These are phyloP conservation scores for Myriosclerotinia curreyana DNA, from an alignment of 2,329 filamentous ascomycete species.

Conservation along the genomic window DNA sequence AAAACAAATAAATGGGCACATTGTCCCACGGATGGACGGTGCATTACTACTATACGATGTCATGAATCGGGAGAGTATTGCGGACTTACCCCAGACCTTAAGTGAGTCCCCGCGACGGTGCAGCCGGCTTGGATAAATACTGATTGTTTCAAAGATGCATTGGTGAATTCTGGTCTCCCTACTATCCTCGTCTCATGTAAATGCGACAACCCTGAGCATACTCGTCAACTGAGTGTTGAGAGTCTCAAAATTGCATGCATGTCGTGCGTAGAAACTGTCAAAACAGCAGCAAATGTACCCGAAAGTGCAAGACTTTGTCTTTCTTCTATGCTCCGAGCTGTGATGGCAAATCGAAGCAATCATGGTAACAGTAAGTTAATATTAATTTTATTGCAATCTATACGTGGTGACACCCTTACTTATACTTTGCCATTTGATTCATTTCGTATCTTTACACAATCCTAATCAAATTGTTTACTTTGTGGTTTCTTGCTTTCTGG, in stretches of 20 bases:
- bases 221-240: constrained; percentile 68
- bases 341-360: constrained; percentile 56
- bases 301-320: constrained; percentile 75
- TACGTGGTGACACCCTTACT: constrained; percentile 22
- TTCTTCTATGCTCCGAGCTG: constrained; percentile 68
- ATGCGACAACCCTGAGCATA: constrained; percentile 72
- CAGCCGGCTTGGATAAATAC: constrained; percentile 13
- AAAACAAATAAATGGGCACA: constrained; percentile 65
- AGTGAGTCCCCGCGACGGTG: constrained; percentile 56
- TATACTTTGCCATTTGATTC: constrained; percentile 8
- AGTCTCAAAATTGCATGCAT: constrained; percentile 65
- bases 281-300: constrained; percentile 66
- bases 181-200: constrained; percentile 84
- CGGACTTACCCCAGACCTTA: constrained; percentile 70
- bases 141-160: constrained; percentile 59
- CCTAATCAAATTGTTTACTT: constrained; percentile 8
- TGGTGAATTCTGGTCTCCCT: constrained; percentile 70
- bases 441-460: neutral
- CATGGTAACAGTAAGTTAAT: constrained; percentile 57
- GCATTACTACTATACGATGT: constrained; percentile 87
- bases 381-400: constrained; percentile 9
- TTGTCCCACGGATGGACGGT: constrained; percentile 74
- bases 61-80: constrained; percentile 70
- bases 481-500: neutral
- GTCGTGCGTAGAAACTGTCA: constrained; percentile 68